phyloP scores from a whole-genome alignment of 2,329 filamentous ascomycete genomes.

The Claviceps purpurea region DNA sequence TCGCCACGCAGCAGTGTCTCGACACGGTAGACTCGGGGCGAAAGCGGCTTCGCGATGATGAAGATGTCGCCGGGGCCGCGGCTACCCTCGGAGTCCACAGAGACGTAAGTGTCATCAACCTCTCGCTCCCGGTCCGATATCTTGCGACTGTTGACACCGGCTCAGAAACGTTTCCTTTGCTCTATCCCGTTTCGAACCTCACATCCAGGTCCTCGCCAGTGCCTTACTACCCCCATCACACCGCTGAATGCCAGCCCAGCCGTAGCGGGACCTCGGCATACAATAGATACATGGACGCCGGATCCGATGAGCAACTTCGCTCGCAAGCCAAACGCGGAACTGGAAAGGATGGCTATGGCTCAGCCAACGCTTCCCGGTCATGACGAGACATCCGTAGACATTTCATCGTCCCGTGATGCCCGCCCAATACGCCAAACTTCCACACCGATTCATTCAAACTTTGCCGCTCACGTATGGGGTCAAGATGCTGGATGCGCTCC shows the following conservation, averaged over 20 bases:
- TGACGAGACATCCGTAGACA: slow-evolving; percentile 7
- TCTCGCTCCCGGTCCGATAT: not conserved
- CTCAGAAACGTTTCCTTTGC: slow-evolving; percentile 40
- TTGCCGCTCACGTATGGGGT: slow-evolving; percentile 41
- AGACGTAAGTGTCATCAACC: slow-evolving; percentile 25
- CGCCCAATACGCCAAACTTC: slow-evolving; percentile 34
- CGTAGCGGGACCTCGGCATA: slow-evolving; percentile 18
- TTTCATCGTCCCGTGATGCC: not conserved
- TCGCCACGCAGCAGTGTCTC: slow-evolving; percentile 21
- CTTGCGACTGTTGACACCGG: slow-evolving; percentile 9
- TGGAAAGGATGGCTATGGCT: slow-evolving; percentile 34
- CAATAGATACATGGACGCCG: slow-evolving; percentile 21
- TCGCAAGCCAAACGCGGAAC: slow-evolving; percentile 25
- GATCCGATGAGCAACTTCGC: slow-evolving; percentile 9
- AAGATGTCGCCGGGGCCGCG: slow-evolving; percentile 22
- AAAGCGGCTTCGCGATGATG: slow-evolving; percentile 34
- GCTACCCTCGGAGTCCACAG: slow-evolving; percentile 37
- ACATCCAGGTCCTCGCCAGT: slow-evolving; percentile 20
- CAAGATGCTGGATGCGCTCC: slow-evolving; percentile 30
- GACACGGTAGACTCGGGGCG: slow-evolving; percentile 22
- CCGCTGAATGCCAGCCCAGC: slow-evolving; percentile 27
- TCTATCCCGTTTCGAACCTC: slow-evolving; percentile 37
- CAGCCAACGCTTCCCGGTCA: slow-evolving; percentile 8
- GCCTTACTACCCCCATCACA: slow-evolving; percentile 21
- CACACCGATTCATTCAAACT: slow-evolving; percentile 46